phyloP scores from a whole-genome alignment of 1,284 basidiomycete genomes.

The Ustilago tritici region DNA sequence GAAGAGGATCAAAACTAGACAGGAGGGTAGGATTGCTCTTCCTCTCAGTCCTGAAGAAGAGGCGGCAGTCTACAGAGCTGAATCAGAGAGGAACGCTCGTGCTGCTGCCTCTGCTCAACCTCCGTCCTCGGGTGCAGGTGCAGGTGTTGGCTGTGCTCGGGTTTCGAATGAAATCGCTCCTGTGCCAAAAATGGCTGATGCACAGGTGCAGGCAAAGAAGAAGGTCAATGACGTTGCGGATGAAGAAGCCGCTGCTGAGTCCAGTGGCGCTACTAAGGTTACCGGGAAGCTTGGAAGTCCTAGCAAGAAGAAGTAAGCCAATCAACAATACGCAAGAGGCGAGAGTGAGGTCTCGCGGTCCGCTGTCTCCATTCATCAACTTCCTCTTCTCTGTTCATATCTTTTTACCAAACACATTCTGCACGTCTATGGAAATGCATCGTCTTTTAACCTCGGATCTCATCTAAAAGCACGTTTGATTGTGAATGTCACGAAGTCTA shows the following conservation, averaged over 20 bases:
- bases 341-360: too few species aligned
- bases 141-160: not conserved
- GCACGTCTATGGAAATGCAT: not conserved
- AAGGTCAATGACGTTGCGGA: constrained; percentile 31
- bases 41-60: constrained; percentile 53
- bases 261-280: constrained; percentile 45
- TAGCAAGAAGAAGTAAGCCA: constrained; percentile 33
- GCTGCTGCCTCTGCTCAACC: constrained; percentile 13
- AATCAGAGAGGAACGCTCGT: constrained; percentile 35
- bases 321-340: too few species aligned
- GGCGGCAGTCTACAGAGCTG: constrained; percentile 40
- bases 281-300: constrained; percentile 44
- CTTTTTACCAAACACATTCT: not conserved
- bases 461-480: not conserved
- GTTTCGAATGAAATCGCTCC: not conserved
- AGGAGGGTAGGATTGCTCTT: constrained; percentile 55
- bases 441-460: not conserved
- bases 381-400: constrained; percentile 2
- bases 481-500: not conserved
- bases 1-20: constrained; percentile 50
- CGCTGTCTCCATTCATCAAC: not conserved
- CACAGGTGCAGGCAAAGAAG: constrained; percentile 6
- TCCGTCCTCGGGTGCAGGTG: constrained; percentile 6
- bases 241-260: constrained; percentile 41
- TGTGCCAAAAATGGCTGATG: not conserved